Evolutionary conservation across 768 basidiomycete species (phyloP), one percentile per base, ranked within the genome.

Genomic region (Tylopilus intermedius): DNA sequence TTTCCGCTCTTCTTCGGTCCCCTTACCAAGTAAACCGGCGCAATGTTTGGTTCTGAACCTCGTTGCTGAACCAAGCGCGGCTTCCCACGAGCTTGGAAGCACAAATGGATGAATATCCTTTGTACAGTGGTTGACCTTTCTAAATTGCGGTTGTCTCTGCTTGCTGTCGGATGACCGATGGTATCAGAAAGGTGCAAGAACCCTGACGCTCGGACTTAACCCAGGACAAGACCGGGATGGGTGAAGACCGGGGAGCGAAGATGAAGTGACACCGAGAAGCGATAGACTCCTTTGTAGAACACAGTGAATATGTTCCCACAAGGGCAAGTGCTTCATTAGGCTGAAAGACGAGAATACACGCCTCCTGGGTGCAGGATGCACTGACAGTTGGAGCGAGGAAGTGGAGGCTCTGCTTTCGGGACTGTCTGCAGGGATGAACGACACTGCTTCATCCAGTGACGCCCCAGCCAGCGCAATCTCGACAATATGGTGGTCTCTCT

Each of bases 1-100:
- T 99, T 99, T 0, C 95, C 94, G 8, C 82, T 78, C 46, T 89
- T 84, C 68, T 90, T 94, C 1, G 89, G 80, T 1, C 95, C 95
- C 62, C 85, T 90, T 21, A 98, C 77, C 2, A 96, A 63, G 55
- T 76, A 84, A 0, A 86, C 70, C 0, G 71, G 64, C 0, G 70
- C 65, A 2, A 54, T 51, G 11, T n/a, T 68, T 51, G 42, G 61
- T 50, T 47, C 61, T 7, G 33, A 49, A 8, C 50, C 45, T 24
- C 45, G 37, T 2, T 32, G n/a, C 33, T 3, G 44, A 56, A 22
- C 41, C 40, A 22, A 76, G 49, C 1, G 69, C 70, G 14, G 51
- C 48, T 1, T 67, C 59, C 74, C 74, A 77, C 5, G 73, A 71
- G 14, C 52, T 53, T n/a, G 72, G 75, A 38, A 73, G 58, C 13